A percentile compares a stretch with the other conserved stretches of the same genome.
These are phyloP conservation scores for Lecanoromycetidae sp. DNA, from an alignment of 2,329 filamentous ascomycete genomes.

Conservation along the genomic window DNA sequence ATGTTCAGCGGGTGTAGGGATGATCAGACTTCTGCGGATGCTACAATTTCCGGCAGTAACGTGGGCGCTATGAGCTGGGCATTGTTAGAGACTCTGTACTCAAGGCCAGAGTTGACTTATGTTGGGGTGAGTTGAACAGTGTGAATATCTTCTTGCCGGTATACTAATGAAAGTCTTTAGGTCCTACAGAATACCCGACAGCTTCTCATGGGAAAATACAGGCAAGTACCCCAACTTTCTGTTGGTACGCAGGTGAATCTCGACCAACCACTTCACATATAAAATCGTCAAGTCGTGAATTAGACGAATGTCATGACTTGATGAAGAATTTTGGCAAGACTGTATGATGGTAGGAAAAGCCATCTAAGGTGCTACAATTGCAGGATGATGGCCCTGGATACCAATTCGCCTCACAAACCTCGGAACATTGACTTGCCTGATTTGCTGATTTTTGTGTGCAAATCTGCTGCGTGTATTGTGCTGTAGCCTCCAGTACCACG, in stretches of 20 bases:
- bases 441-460: too few species aligned
- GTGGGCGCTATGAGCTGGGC: constrained; percentile 38
- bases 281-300: neutral
- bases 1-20: constrained; percentile 42
- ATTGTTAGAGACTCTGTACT: constrained; percentile 34
- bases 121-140: constrained; percentile 25
- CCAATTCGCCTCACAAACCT: too few species aligned
- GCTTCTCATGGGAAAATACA: constrained; percentile 21
- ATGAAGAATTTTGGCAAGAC: neutral
- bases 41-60: constrained; percentile 28
- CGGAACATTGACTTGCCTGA: too few species aligned
- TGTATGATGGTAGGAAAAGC: neutral
- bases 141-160: neutral
- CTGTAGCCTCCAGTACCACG: too few species aligned
- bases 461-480: too few species aligned
- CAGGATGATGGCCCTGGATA: too few species aligned
- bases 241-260: constrained; percentile 21
- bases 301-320: neutral
- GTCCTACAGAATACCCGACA: constrained; percentile 23
- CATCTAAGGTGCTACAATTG: too few species aligned
- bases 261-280: constrained; percentile 14
- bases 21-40: constrained; percentile 40
- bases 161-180: constrained; percentile 12
- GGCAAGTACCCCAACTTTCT: constrained; percentile 24
- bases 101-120: constrained; percentile 28